Evolutionary conservation across 108 stramenopile species (phyloP).

Genomic region (Pseudonitzschia multiseries): DNA sequence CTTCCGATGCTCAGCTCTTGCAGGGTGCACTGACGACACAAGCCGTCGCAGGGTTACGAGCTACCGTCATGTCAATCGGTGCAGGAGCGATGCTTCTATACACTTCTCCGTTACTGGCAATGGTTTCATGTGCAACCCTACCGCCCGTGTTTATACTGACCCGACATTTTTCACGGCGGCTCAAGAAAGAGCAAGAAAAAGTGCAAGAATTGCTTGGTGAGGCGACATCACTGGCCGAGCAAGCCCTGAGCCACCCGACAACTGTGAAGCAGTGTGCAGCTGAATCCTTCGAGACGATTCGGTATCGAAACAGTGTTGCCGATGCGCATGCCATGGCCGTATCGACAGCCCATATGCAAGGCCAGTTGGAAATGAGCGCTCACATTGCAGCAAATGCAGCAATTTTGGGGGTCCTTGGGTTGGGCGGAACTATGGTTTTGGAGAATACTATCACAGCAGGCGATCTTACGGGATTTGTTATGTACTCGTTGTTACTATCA

Average conservation of each 20-base stretch:
- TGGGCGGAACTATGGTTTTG: slow-evolving; percentile 77
- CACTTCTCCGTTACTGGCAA: slow-evolving; percentile 72
- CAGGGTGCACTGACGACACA: slow-evolving; percentile 79
- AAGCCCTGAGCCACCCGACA: slow-evolving; percentile 59
- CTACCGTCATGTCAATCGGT: slow-evolving; percentile 63
- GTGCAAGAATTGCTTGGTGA: slow-evolving; percentile 67
- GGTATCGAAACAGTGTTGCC: slow-evolving; percentile 52
- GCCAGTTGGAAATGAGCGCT: slow-evolving; percentile 68
- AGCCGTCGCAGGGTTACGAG: slow-evolving; percentile 63
- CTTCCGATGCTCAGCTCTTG: slow-evolving; percentile 72
- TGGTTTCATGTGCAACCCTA: slow-evolving; percentile 65
- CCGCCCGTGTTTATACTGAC: slow-evolving; percentile 76
- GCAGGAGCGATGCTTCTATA: slow-evolving; percentile 67
- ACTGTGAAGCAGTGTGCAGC: slow-evolving; percentile 80
- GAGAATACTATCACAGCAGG: slow-evolving; percentile 62
- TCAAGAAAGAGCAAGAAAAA: slow-evolving; percentile 53
- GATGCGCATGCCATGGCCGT: slow-evolving; percentile 67
- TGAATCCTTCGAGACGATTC: slow-evolving; percentile 57
- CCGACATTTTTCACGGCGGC: slow-evolving; percentile 47
- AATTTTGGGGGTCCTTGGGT: slow-evolving; percentile 72
- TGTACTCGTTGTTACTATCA: slow-evolving; percentile 86
- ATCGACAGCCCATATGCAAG: slow-evolving; percentile 64
- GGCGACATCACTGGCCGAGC: slow-evolving; percentile 71
- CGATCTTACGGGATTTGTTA: slow-evolving; percentile 84
- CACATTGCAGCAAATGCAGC: slow-evolving; percentile 77